Percentiles rank a stretch among this genome's conserved stretches.
phyloP scores from a whole-genome alignment of 768 basidiomycete species.

The Omphalotus guepiniiformis region DNA sequence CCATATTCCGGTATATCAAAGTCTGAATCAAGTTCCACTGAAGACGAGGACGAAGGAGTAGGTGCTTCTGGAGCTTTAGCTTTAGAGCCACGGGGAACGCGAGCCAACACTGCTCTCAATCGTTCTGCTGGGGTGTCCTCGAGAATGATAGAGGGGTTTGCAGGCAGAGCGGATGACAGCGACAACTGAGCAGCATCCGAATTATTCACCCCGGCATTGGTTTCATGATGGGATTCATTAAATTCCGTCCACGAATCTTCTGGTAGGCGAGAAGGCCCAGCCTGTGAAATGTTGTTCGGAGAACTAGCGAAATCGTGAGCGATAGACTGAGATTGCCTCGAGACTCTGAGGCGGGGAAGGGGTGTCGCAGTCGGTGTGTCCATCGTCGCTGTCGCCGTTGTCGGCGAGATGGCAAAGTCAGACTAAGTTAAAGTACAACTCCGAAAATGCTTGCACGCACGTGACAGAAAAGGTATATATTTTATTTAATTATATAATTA shows the following conservation, averaged over 20 bases:
- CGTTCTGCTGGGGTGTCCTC: conserved; percentile 53
- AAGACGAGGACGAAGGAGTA: conserved; percentile 31
- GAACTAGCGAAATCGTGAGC: conserved; percentile 9
- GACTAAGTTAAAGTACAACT: neutral
- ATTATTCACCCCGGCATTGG: conserved; percentile 32
- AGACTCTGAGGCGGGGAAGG: conserved; percentile 14
- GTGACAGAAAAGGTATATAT: neutral
- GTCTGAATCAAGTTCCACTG: conserved; percentile 48
- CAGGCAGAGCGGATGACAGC: conserved; percentile 16
- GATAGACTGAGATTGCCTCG: conserved; percentile 4
- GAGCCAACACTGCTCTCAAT: conserved; percentile 57
- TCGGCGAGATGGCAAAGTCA: no score
- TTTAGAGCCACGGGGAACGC: conserved; percentile 38
- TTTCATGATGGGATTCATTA: no score
- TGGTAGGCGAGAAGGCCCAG: conserved; percentile 27
- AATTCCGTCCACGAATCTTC: no score
- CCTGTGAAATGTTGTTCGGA: conserved; percentile 8
- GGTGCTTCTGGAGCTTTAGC: conserved; percentile 21
- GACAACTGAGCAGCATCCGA: conserved; percentile 34
- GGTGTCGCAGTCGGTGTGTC: conserved; percentile 7
- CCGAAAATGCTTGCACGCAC: neutral
- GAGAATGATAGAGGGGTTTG: conserved; percentile 15
- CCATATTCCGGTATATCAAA: conserved; percentile 45
- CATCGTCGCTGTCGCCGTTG: neutral
- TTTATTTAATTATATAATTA: neutral